Evolutionary conservation across 257 asterid genomes (phyloP).

Genomic region (Solanum boliviense): DNA sequence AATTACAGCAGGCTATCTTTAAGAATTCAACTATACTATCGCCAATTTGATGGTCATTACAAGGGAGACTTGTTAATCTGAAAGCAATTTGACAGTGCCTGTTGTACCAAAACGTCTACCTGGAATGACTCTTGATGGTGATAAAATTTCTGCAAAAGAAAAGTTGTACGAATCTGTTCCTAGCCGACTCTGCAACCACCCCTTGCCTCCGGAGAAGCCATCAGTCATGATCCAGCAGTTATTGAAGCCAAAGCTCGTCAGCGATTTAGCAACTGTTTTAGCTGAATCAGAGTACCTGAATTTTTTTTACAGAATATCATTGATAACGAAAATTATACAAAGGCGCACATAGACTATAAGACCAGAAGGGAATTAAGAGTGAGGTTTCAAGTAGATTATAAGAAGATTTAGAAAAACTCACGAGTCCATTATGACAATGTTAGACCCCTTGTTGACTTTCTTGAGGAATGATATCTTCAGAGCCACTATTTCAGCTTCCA

Average conservation of each 20-base stretch:
- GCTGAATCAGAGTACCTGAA: constrained; percentile 80
- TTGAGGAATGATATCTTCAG: constrained; percentile 82
- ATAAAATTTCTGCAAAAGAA: constrained; percentile 59
- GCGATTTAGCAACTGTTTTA: constrained; percentile 65
- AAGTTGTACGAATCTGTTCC: constrained; percentile 72
- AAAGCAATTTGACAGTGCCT: constrained; percentile 59
- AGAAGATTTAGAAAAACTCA: constrained; percentile 23
- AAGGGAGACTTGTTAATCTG: constrained; percentile 27
- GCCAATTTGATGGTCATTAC: not conserved
- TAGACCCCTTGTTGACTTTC: constrained; percentile 69
- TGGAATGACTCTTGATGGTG: constrained; percentile 68
- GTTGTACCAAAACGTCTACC: constrained; percentile 45
- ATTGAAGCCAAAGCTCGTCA: constrained; percentile 83
- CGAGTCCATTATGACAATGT: constrained; percentile 83
- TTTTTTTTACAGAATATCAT: not conserved
- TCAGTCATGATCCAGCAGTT: constrained; percentile 65
- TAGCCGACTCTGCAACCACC: constrained; percentile 85
- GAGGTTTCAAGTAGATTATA: not conserved
- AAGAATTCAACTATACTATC: not conserved
- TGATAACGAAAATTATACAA: not conserved
- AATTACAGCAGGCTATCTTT: not conserved
- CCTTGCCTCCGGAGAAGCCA: constrained; percentile 88
- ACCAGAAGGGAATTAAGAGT: not conserved
- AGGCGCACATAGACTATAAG: not conserved
- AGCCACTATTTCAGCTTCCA: constrained; percentile 87